Evolutionary conservation across 1,139 yeast genomes (phyloP).

Genomic region (Spathaspora sp.): DNA sequence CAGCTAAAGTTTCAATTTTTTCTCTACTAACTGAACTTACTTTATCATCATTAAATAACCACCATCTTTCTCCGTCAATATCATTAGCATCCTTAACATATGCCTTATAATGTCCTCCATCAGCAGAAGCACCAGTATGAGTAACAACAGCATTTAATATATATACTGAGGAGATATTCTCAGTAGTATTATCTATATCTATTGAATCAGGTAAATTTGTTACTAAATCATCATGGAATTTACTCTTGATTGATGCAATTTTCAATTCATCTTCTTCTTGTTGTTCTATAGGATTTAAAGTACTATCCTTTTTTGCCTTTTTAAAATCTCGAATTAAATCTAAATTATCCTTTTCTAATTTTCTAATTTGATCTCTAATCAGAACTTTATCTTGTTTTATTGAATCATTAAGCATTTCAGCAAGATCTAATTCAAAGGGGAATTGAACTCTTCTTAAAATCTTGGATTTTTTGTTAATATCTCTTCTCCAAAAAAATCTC

Average conservation of each 20-base stretch:
- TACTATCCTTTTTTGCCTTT: slow-evolving; percentile 53
- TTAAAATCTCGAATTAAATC: slow-evolving; percentile 77
- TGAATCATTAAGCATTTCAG: slow-evolving; percentile 80
- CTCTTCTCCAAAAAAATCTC: slow-evolving; percentile 94
- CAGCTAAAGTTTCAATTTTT: slow-evolving; percentile 80
- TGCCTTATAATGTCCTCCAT: slow-evolving; percentile 95
- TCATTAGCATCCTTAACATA: slow-evolving; percentile 74
- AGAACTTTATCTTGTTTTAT: slow-evolving; percentile 65
- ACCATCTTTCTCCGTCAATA: slow-evolving; percentile 75
- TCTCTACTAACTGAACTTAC: slow-evolving; percentile 77
- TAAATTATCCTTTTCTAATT: slow-evolving; percentile 70
- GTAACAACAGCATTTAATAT: slow-evolving; percentile 83
- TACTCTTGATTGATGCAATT: slow-evolving; percentile 41
- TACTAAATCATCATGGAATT: slow-evolving; percentile 44
- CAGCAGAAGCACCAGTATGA: slow-evolving; percentile 94
- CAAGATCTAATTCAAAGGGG: slow-evolving; percentile 87
- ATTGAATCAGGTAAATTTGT: slow-evolving; percentile 36
- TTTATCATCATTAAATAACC: slow-evolving; percentile 91
- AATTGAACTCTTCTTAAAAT: slow-evolving; percentile 91
- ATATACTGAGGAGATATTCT: slow-evolving; percentile 86
- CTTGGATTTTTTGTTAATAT: slow-evolving; percentile 86
- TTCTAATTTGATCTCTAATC: slow-evolving; percentile 75
- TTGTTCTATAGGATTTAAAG: slow-evolving; percentile 40
- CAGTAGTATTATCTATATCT: slow-evolving; percentile 48
- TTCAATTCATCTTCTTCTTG: slow-evolving; percentile 51